These are phyloP conservation scores for Phaeosphaeriaceae sp. DNA, from an alignment of 2,329 filamentous ascomycete genomes.

Conservation along the genomic window DNA sequence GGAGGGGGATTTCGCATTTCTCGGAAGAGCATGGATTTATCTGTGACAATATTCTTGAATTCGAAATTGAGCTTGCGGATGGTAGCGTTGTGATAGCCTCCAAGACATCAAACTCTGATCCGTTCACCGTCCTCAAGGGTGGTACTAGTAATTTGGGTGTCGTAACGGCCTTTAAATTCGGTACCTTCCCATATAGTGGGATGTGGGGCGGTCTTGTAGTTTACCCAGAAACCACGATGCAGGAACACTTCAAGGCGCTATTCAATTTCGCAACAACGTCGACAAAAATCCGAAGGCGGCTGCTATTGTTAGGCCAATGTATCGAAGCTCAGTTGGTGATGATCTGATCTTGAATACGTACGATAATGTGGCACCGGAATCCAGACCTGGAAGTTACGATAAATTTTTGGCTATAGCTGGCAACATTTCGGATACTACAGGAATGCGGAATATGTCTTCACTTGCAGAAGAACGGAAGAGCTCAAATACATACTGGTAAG, in stretches of 20 bases:
- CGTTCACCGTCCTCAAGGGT: slow-evolving; percentile 42
- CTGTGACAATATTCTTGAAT: slow-evolving; percentile 42
- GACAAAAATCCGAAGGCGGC: slow-evolving; percentile 24
- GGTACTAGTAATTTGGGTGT: slow-evolving; percentile 46
- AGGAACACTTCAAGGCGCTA: slow-evolving; percentile 30
- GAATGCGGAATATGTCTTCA: slow-evolving; percentile 32
- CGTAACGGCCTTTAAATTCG: slow-evolving; percentile 38
- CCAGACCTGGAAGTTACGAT: slow-evolving; percentile 23
- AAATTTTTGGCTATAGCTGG: slow-evolving; percentile 34
- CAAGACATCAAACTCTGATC: slow-evolving; percentile 28
- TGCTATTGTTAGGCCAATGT: slow-evolving; percentile 26
- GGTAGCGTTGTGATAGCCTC: slow-evolving; percentile 33
- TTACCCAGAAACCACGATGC: slow-evolving; percentile 20
- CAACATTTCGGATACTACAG: slow-evolving; percentile 29
- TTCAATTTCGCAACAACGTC: slow-evolving; percentile 27
- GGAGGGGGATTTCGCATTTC: slow-evolving; percentile 42
- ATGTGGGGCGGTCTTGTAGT: slow-evolving; percentile 46
- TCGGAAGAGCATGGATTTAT: slow-evolving; percentile 32
- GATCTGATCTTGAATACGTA: slow-evolving; percentile 30
- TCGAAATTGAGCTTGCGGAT: slow-evolving; percentile 42
- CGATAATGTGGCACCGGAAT: slow-evolving; percentile 26
- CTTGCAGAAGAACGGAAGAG: slow-evolving; percentile 27
- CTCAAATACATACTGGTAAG: slow-evolving; percentile 19
- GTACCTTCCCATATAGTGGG: slow-evolving; percentile 27
- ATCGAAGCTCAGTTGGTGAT: slow-evolving; percentile 16